Evolutionary conservation across 2,329 filamentous ascomycete genomes (phyloP).

Genomic region (Ceratocystis harringtonii): DNA sequence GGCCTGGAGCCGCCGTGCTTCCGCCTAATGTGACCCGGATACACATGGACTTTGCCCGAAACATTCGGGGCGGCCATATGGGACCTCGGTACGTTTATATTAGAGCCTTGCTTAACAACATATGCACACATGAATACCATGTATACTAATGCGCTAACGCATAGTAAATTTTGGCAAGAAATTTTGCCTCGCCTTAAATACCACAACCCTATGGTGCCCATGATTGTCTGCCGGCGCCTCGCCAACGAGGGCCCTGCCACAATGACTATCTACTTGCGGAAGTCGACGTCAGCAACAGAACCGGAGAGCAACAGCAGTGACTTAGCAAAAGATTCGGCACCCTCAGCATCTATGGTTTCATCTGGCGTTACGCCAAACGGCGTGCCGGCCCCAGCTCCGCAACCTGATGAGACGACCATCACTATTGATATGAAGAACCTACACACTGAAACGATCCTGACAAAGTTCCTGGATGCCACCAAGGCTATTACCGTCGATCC

Average conservation of each 20-base stretch:
- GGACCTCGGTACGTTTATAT: constrained; percentile 47
- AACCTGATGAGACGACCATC: constrained; percentile 34
- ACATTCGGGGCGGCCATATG: constrained; percentile 50
- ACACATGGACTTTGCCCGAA: constrained; percentile 55
- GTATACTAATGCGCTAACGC: neutral
- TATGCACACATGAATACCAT: constrained; percentile 17
- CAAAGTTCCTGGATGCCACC: constrained; percentile 46
- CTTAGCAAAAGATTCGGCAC: constrained; percentile 21
- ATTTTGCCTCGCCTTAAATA: constrained; percentile 80
- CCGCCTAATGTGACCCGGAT: constrained; percentile 61
- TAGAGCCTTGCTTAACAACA: constrained; percentile 18
- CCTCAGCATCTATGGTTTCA: constrained; percentile 29
- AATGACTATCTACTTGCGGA: constrained; percentile 51
- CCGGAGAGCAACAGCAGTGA: neutral
- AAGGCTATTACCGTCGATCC: constrained; percentile 42
- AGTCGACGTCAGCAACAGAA: constrained; percentile 21
- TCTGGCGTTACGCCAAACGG: constrained; percentile 34
- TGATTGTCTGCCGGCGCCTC: constrained; percentile 59
- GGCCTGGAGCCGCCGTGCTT: constrained; percentile 68
- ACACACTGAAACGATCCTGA: constrained; percentile 46
- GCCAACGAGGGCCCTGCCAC: constrained; percentile 41
- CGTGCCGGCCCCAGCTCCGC: constrained; percentile 30
- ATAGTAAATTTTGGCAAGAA: constrained; percentile 75
- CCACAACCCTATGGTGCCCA: constrained; percentile 74
- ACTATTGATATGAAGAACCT: constrained; percentile 50